A percentile compares a stretch with the other conserved stretches of the same genome.
phyloP scores from a whole-genome alignment of 2,329 filamentous ascomycete genomes.

The Teratosphaeriaceae sp. region DNA sequence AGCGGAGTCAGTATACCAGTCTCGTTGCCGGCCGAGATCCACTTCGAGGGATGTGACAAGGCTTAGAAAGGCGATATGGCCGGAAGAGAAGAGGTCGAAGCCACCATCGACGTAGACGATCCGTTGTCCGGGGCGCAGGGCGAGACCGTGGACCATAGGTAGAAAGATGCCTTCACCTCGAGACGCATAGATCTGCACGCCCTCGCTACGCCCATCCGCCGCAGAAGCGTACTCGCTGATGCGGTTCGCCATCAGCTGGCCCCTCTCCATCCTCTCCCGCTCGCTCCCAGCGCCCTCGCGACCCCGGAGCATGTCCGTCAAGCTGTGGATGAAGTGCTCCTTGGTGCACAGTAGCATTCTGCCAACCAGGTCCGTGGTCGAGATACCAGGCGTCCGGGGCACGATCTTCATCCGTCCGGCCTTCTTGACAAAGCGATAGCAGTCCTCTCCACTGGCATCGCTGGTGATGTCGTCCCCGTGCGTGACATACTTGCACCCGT shows the following conservation, averaged over 20 bases:
- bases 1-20: too few species aligned
- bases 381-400: constrained; percentile 92
- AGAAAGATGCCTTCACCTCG: constrained; percentile 50
- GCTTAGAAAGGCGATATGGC: constrained; percentile 90
- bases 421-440: constrained; percentile 95
- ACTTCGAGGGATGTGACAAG: constrained; percentile 70
- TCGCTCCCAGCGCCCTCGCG: constrained; percentile 64
- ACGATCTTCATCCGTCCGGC: constrained; percentile 94
- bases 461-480: constrained; percentile 97
- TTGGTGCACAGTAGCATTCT: constrained; percentile 78
- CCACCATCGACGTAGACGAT: constrained; percentile 95
- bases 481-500: constrained; percentile 91
- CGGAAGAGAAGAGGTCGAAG: constrained; percentile 93
- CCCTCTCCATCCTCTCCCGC: constrained; percentile 59
- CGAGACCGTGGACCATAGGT: constrained; percentile 63
- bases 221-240: constrained; percentile 85
- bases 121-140: constrained; percentile 67
- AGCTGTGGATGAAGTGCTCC: constrained; percentile 25
- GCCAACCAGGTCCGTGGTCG: constrained; percentile 94
- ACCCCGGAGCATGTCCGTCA: constrained; percentile 62
- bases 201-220: constrained; percentile 68
- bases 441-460: constrained; percentile 87
- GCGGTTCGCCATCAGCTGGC: constrained; percentile 64
- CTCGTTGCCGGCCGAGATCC: constrained; percentile 56
- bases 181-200: constrained; percentile 63